Base-by-base conservation (phyloP, 2,329 filamentous ascomycete species). In the Aureobasidium sp. region DNA sequence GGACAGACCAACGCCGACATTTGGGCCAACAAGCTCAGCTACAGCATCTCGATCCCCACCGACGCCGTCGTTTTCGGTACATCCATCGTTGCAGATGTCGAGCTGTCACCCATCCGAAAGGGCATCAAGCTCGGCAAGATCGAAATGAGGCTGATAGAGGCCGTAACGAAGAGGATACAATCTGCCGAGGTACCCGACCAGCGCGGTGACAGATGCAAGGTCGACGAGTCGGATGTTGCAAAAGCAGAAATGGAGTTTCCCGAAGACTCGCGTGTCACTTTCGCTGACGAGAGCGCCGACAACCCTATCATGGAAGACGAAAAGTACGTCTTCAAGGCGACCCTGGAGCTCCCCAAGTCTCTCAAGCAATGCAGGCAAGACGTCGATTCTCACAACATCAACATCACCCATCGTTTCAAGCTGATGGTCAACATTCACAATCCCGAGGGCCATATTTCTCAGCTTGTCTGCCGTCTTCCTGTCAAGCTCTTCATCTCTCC, bases 21-120 rank as follows among this genome's bases (percentile, higher is more conserved):
- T 64, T 99, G 94, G 94, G 89, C 91, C 6, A 94, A 96, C 77
- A 99, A 99, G 78, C 84, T 97, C 67, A 90, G 95, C 72, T 99
- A 99, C 76, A 93, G 90, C 31, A 91, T 99, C 64, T 85, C 90
- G 61, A 89, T 95, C 11, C 93, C 94, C 0, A 92, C 90, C 69
- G 96, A 96, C 76, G 94, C 94, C 1, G 87, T 96, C 58, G 88
- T 96, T 19, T 95, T 96, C 68, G 94, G 94, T 53, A 95, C 90
- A n/a, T 81, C 82, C 23, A 85, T 97, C 51, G 84, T 86, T 1
- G 81, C 96, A 62, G 86, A 95, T 67, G 93, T 96, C 77, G 85
- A 89, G 64, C 85, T 97, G 64, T 89, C 91, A 1, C 92, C 93
- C 0, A 78, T 97, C 1, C 78, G 96, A 55, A 97, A 99, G 74